Evolutionary conservation across 2,329 filamentous ascomycete genomes (phyloP).

Genomic region (Ascochyta lentis): DNA sequence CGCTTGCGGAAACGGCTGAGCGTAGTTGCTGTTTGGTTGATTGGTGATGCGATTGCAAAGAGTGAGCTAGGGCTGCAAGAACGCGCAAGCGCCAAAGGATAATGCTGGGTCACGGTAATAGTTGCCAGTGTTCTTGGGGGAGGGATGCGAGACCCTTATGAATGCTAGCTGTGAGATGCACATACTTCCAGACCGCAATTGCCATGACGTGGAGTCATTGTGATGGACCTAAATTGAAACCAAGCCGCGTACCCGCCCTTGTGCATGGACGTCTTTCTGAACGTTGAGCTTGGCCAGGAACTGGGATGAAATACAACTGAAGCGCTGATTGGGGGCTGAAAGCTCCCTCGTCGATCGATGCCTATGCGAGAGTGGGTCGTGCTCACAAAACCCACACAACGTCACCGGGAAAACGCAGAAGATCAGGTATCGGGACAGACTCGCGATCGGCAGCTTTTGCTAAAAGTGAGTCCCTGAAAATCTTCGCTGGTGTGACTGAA

Average conservation of each 20-base stretch:
- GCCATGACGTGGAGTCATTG: conserved; percentile 37
- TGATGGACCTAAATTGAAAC: conserved; percentile 18
- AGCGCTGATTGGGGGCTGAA: conserved; percentile 31
- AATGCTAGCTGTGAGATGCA: conserved; percentile 16
- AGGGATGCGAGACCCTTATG: conserved; percentile 18
- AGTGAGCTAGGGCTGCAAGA: conserved; percentile 21
- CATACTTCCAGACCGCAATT: conserved; percentile 24
- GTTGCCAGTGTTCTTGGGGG: neutral
- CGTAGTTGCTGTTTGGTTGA: conserved; percentile 20
- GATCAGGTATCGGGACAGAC: conserved; percentile 25
- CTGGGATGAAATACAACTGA: neutral
- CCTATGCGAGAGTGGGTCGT: conserved; percentile 9
- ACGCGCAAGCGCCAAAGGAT: conserved; percentile 22
- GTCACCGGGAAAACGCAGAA: conserved; percentile 33
- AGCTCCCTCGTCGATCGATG: conserved; percentile 26
- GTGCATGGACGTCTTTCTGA: conserved; percentile 13
- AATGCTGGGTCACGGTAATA: conserved; percentile 1
- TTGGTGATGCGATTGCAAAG: conserved; percentile 20
- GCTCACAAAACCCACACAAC: conserved; percentile 31
- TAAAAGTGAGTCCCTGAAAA: conserved; percentile 23
- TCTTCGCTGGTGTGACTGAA: conserved; percentile 23
- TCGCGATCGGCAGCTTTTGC: conserved; percentile 31
- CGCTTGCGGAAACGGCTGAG: conserved; percentile 19
- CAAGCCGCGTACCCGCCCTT: conserved; percentile 17
- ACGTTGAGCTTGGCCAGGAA: conserved; percentile 4